Base-by-base conservation (phyloP, 2,329 filamentous ascomycete species). In the Monosporascus sp. region DNA sequence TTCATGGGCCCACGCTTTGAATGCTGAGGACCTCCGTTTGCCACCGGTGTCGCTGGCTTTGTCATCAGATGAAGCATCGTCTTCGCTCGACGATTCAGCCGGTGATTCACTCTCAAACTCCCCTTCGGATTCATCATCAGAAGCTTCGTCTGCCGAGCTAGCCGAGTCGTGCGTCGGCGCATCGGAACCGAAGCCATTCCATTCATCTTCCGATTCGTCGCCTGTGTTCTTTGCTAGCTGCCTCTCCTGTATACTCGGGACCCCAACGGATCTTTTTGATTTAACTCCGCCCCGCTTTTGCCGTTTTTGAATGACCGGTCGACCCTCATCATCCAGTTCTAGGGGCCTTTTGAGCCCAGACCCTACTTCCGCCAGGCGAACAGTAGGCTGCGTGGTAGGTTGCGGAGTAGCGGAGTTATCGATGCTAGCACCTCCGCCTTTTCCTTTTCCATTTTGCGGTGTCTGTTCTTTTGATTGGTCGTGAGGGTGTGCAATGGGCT, bases 1-100 rank as follows among this genome's bases (percentile, higher is more conserved):
- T 62, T 89, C 84, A 31, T 86, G 85, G 20, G 94, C 94, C 94
- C 94, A 99, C 2, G 87, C 81, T 70, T 97, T 97, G 78, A 99
- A 99, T 0, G 90, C 90, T 2, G 81, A 83, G 43, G 74, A 74
- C 53, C 73, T 70, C 57, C 72, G 65, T 63, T 69, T 74, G 59
- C 59, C 70, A 50, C 7, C 72, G 68, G 56, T 50, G 22, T 51
- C 62, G 3, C 64, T 59, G 5, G 67, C 63, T 15, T 68, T 60
- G 15, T 67, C 60, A 14, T 66, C 66, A 2, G 66, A 69, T 4
- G 66, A 67, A 1, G 65, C 67, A 2, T 67, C 66, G 14, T 69
- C 67, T 1, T 70, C 65, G 3, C 66, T 62, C 18, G 63, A 66
- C 18, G 60, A 63, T 18, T 59, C 61, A 43, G 61, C 60, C 7